Base-by-base conservation (phyloP, 805 yeast genomes). In the Candida chauliodis region DNA sequence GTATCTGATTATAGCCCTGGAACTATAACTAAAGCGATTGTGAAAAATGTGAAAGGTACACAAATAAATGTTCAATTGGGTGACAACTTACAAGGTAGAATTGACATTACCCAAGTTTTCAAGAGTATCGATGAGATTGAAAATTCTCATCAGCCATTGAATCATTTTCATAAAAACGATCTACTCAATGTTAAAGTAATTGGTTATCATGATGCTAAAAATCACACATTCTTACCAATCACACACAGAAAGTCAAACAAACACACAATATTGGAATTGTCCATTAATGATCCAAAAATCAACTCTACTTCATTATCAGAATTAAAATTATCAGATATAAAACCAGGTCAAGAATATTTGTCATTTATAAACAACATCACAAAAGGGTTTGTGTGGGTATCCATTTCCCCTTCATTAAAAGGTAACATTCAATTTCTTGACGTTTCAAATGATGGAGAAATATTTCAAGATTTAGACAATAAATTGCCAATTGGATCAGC, bases 31-130 rank as follows among this genome's bases (percentile, higher is more conserved):
- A 71, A 75, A 43, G 91, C 82, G 27, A 53, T 56, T 13, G 62
- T 90, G 39, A 79, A 73, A 34, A 65, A 81, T 1, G 73, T 85
- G 25, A 85, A 84, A 55, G 78, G 75, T 22, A 78, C 86, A 5
- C 93, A 86, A 61, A 64, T 90, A 48, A 80, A 81, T 50, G 84
- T 90, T 14, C 74, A 74, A 35, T 66, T 89, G 32, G 89, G 93
- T 37, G 93, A 83, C 43, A 81, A 84, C 53, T 67, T 79, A 44
- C 84, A 77, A 50, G 97, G 95, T 26, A 76, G 95, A 55, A 62
- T 90, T 42, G 95, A 87, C 50, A 69, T 82, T 13, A 75, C 89
- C 13, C 84, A 88, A 59, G 64, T 84, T 27, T 84, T 76, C 59
- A 79, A 76, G 37, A 48, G 58, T 0, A 58, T 66, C 43, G 59